Conservation (phyloP, 2,329 filamentous ascomycete species). For the Scorias spongiosa region DNA sequence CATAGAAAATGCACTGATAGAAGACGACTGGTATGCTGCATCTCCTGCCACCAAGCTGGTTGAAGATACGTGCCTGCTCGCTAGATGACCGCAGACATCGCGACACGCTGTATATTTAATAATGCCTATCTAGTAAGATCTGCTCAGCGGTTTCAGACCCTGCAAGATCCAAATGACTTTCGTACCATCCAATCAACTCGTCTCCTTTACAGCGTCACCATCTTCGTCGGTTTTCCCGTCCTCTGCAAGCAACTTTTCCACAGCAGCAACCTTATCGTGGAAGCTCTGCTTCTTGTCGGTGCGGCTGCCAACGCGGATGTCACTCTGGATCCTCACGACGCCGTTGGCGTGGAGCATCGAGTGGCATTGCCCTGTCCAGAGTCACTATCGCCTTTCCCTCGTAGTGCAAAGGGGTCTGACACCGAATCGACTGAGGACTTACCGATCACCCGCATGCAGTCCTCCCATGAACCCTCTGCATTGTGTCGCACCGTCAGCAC, state of each 20-base stretch:
- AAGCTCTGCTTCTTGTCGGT: constrained; percentile 77
- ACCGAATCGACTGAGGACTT: background rate
- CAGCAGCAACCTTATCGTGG: constrained; percentile 58
- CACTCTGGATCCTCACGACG: constrained; percentile 71
- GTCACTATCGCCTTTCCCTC: no score
- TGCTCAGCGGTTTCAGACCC: no score
- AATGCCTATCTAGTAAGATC: no score
- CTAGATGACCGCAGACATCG: constrained; percentile 1
- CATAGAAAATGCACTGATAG: constrained; percentile 24
- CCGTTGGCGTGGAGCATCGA: constrained; percentile 59
- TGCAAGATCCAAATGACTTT: no score
- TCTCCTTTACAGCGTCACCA: background rate
- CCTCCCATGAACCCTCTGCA: constrained; percentile 78
- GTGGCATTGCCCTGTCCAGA: constrained; percentile 61
- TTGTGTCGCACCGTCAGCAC: constrained; percentile 1
- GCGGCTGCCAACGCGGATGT: constrained; percentile 71
- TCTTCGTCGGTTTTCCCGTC: constrained; percentile 8
- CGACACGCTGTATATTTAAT: no score
- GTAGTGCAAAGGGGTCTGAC: no score
- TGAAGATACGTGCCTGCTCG: constrained; percentile 14
- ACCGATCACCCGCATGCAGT: constrained; percentile 55
- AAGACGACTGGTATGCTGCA: constrained; percentile 27
- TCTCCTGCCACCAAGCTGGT: constrained; percentile 6
- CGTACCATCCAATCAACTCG: no score
- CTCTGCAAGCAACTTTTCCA: constrained; percentile 36